phyloP scores from a whole-genome alignment of 495 filamentous ascomycete genomes.

The Talaromyces stipitatus region DNA sequence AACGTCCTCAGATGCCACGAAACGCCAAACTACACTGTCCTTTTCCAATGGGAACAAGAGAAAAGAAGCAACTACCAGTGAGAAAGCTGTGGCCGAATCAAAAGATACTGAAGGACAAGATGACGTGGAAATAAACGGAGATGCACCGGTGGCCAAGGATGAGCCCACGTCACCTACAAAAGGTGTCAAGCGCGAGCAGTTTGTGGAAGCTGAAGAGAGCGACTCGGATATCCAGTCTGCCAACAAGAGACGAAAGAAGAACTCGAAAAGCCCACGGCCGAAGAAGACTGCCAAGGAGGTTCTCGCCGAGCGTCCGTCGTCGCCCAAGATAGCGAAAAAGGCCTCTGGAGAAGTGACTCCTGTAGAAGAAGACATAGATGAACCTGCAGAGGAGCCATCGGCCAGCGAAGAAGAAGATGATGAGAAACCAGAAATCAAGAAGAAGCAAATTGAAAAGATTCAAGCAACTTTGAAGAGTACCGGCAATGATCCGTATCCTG shows the following conservation, averaged over 20 bases:
- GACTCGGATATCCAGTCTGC: constrained; percentile 48
- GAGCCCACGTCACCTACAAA: background rate
- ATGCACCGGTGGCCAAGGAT: constrained; percentile 7
- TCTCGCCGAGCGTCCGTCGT: constrained; percentile 13
- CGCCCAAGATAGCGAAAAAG: constrained; percentile 22
- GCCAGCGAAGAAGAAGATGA: constrained; percentile 56
- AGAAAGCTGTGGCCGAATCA: constrained; percentile 1
- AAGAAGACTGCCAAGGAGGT: constrained; percentile 13
- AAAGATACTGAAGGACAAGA: constrained; percentile 39
- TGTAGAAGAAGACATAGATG: constrained; percentile 31
- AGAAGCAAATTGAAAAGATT: constrained; percentile 74
- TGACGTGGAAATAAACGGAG: constrained; percentile 20
- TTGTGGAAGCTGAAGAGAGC: constrained; percentile 31
- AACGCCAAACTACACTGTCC: constrained; percentile 67
- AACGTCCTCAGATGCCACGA: constrained; percentile 31
- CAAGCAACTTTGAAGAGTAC: constrained; percentile 63
- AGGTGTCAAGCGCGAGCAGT: constrained; percentile 32
- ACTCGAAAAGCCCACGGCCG: constrained; percentile 16
- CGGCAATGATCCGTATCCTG: constrained; percentile 77
- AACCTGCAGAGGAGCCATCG: constrained; percentile 42
- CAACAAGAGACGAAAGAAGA: constrained; percentile 31
- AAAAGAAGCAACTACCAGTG: constrained; percentile 14
- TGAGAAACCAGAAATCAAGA: constrained; percentile 65
- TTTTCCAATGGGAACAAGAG: constrained; percentile 41
- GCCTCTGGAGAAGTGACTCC: constrained; percentile 27